Conservation (phyloP, 2,329 filamentous ascomycete genomes). For the Fusarium metavorans region DNA sequence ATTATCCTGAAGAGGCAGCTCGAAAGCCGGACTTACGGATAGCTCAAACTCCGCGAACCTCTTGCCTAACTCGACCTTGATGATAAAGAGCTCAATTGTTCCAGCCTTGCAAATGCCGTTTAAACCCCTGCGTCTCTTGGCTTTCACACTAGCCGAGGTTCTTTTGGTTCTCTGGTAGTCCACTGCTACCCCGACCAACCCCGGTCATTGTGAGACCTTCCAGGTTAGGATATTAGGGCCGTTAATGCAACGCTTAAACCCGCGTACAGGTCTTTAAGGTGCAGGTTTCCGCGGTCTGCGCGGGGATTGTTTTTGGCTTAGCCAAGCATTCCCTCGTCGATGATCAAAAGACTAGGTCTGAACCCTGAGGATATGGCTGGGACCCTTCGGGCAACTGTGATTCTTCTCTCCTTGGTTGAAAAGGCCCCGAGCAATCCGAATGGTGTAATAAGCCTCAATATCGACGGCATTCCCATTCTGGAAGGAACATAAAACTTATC, state of each 20-base stretch:
- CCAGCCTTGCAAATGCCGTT: not conserved
- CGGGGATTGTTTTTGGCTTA: not conserved
- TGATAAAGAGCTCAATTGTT: not conserved
- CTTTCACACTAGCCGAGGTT: not conserved
- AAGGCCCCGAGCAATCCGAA: not conserved
- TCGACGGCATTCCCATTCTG: not conserved
- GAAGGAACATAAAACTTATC: not conserved
- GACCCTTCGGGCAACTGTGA: not conserved
- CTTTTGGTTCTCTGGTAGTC: constrained; percentile 15
- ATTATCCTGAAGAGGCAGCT: not conserved
- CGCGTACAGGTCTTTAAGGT: constrained; percentile 2
- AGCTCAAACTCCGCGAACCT: not conserved
- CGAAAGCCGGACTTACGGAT: not conserved
- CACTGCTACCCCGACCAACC: constrained; percentile 13
- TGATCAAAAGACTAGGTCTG: not conserved
- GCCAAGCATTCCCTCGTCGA: not conserved
- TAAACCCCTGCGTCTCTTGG: constrained; percentile 28
- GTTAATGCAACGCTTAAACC: constrained; percentile 7
- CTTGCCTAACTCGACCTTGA: not conserved
- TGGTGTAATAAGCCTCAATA: not conserved
- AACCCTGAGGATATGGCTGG: not conserved
- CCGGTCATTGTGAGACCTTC: constrained; percentile 25
- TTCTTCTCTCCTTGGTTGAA: not conserved
- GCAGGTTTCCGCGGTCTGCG: not conserved
- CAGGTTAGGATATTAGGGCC: constrained; percentile 16